phyloP scores from a whole-genome alignment of 202 grass and related monocot species.

The Dendrocalamus latiflorus region DNA sequence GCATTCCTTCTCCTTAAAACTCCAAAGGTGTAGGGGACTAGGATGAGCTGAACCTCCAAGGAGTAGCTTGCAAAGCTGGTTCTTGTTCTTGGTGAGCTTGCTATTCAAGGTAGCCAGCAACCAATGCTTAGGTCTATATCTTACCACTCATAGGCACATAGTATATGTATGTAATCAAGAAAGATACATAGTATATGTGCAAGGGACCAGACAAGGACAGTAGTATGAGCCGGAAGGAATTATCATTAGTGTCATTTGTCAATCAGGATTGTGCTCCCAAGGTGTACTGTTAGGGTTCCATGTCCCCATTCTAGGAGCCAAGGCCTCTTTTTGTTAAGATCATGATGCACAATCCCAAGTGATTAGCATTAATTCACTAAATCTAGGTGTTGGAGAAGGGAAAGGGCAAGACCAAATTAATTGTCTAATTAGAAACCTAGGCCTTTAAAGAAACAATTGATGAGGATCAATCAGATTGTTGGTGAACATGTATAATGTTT shows the following conservation, averaged over 20 bases:
- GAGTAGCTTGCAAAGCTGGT: not conserved
- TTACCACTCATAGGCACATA: constrained; percentile 8
- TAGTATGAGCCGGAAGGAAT: not conserved
- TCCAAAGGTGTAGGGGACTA: not conserved
- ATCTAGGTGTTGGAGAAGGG: not conserved
- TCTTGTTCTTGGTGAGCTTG: constrained; percentile 32
- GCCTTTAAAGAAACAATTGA: not conserved
- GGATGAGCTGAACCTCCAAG: not conserved
- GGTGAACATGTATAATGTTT: not conserved
- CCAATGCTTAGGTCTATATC: constrained; percentile 18
- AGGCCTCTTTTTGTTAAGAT: not conserved
- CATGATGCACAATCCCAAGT: not conserved
- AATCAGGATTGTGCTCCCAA: not conserved
- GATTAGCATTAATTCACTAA: not conserved
- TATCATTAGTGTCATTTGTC: constrained; percentile 1
- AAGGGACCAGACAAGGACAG: constrained; percentile 12
- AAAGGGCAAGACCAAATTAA: not conserved
- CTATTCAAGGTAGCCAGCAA: constrained; percentile 29
- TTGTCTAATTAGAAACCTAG: not conserved
- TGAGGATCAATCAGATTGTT: not conserved
- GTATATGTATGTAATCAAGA: constrained; percentile 19
- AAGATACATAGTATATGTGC: constrained; percentile 24
- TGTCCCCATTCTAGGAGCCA: constrained; percentile 14
- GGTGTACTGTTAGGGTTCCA: constrained; percentile 12
- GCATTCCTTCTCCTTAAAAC: not conserved